Percentiles rank a stretch among this genome's conserved stretches.
Conservation (phyloP, 2,329 filamentous ascomycete genomes). For the Helicocarpus griseus region DNA sequence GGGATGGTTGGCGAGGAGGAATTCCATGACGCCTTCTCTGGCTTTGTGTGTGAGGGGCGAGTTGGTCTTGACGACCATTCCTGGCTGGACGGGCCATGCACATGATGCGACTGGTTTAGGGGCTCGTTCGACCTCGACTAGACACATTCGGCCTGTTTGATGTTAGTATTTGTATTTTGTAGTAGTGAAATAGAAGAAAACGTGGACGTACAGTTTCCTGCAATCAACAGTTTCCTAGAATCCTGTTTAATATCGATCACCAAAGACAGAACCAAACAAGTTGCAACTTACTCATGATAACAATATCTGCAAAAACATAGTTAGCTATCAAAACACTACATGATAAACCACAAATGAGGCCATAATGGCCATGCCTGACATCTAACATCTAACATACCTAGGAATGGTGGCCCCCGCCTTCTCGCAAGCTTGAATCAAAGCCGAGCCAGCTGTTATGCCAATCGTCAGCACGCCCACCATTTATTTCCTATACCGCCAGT, state of each 20-base stretch:
- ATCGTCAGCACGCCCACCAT: neutral
- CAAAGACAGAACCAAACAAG: too few species aligned
- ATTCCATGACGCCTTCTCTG: constrained; percentile 98
- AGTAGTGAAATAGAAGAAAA: neutral
- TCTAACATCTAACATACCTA: constrained; percentile 45
- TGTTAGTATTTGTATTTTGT: constrained; percentile 1
- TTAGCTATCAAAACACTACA: neutral
- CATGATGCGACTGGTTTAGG: constrained; percentile 97
- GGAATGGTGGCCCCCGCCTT: constrained; percentile 88
- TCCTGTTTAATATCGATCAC: constrained; percentile 4
- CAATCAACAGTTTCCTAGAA: constrained; percentile 87
- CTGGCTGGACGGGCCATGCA: constrained; percentile 95
- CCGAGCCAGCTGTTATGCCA: constrained; percentile 65
- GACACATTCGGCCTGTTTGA: constrained; percentile 68
- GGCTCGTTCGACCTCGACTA: constrained; percentile 93
- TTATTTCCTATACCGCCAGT: constrained; percentile 1
- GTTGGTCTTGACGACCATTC: constrained; percentile 99
- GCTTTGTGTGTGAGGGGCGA: constrained; percentile 95
- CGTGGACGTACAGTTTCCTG: constrained; percentile 66
- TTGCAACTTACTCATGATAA: constrained; percentile 76
- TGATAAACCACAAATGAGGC: too few species aligned
- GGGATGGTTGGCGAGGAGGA: constrained; percentile 90
- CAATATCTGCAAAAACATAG: constrained; percentile 60
- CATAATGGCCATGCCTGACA: neutral
- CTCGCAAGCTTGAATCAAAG: constrained; percentile 97